Evolutionary conservation across 306 rosid genomes (phyloP).

Genomic region (Alnus rubra): DNA sequence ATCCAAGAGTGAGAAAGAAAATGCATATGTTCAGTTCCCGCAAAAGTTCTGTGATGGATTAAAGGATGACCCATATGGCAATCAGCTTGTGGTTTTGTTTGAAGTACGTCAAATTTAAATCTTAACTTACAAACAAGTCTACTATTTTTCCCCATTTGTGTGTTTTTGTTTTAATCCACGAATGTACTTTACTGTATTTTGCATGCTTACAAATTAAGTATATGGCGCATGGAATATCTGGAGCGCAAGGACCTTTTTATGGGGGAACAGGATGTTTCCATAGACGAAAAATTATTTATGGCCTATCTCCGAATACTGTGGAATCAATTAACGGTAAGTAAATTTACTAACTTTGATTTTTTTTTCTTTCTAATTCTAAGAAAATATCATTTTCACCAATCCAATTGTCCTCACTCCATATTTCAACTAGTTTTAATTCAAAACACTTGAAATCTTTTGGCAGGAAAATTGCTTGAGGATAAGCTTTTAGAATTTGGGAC

Average conservation of each 20-base stretch:
- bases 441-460: not conserved
- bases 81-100: slow-evolving; percentile 14
- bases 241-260: slow-evolving; percentile 22
- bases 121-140: not conserved
- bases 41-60: slow-evolving; percentile 45
- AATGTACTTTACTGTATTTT: not conserved
- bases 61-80: slow-evolving; percentile 73
- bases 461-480: slow-evolving; percentile 33
- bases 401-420: not conserved
- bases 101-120: slow-evolving; percentile 31
- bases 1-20: slow-evolving; percentile 42
- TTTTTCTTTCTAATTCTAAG: not conserved
- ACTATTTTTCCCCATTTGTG: not conserved
- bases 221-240: slow-evolving; percentile 15
- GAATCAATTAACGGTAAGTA: slow-evolving; percentile 7
- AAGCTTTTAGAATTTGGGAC: slow-evolving; percentile 41
- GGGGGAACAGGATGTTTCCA: slow-evolving; percentile 26
- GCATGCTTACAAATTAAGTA: not conserved
- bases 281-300: slow-evolving; percentile 23
- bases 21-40: slow-evolving; percentile 62
- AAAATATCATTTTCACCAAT: not conserved
- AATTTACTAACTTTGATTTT: no score
- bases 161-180: not conserved
- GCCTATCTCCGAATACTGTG: not conserved
- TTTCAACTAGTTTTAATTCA: no score